Percentiles rank a stretch among this genome's conserved stretches.
These are phyloP conservation scores for Ilyonectria destructans DNA, from an alignment of 2,329 filamentous ascomycete species.

Conservation along the genomic window DNA sequence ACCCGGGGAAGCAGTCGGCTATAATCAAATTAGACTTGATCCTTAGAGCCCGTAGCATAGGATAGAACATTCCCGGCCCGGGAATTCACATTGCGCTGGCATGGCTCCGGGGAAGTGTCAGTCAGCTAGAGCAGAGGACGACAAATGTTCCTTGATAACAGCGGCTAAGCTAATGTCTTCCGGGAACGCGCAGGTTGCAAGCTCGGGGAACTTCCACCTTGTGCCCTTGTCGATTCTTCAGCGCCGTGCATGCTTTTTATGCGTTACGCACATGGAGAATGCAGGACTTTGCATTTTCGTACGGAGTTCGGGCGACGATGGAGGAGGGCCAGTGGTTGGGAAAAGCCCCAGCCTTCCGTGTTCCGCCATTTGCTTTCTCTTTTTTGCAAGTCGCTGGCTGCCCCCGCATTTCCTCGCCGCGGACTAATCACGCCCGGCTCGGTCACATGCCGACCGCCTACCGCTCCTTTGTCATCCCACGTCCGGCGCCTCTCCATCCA, in stretches of 20 bases:
- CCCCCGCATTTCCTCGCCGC: slow-evolving; percentile 39
- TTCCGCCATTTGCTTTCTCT: not conserved
- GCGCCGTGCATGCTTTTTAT: not conserved
- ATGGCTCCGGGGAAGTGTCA: slow-evolving; percentile 12
- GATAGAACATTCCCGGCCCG: not conserved
- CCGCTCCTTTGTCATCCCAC: slow-evolving; percentile 31
- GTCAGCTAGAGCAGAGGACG: slow-evolving; percentile 18
- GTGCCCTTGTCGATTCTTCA: slow-evolving; percentile 3
- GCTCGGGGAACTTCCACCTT: slow-evolving; percentile 34
- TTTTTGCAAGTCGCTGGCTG: slow-evolving; percentile 11
- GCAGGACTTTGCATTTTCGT: not conserved
- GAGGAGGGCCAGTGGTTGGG: not conserved
- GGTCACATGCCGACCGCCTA: slow-evolving; percentile 42
- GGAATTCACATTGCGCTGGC: not conserved
- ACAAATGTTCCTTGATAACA: slow-evolving; percentile 22
- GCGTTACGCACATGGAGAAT: slow-evolving; percentile 1
- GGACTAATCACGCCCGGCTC: slow-evolving; percentile 31
- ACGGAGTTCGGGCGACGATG: not conserved
- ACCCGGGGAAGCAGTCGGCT: slow-evolving; percentile 18
- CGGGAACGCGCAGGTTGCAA: not conserved
- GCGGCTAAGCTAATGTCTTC: slow-evolving; percentile 11
- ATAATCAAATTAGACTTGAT: slow-evolving; percentile 13
- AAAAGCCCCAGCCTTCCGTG: slow-evolving; percentile 8
- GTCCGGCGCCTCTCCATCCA: slow-evolving; percentile 36
- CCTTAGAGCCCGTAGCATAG: too few species aligned